Conservation (phyloP, 2,329 filamentous ascomycete species). For the Geoglossum cookeanum region DNA sequence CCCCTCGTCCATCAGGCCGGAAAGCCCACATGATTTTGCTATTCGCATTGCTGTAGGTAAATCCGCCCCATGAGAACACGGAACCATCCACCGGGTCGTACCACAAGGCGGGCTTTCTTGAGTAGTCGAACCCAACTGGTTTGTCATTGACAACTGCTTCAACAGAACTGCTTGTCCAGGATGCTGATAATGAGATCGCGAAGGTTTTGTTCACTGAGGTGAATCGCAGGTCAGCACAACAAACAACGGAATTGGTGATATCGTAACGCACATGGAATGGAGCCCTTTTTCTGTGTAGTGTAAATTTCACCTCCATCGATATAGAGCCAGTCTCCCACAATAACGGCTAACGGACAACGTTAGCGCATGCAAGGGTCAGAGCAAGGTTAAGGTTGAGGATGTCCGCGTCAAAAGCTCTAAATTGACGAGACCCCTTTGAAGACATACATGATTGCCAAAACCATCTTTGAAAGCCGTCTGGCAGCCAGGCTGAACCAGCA, state of each 20-base stretch:
- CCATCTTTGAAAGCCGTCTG: too few relatives aligned
- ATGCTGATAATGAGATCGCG: neutral
- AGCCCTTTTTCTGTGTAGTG: neutral
- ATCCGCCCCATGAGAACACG: slow-evolving; percentile 1
- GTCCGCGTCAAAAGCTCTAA: too few relatives aligned
- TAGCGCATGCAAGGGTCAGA: too few relatives aligned
- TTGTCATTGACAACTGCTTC: neutral
- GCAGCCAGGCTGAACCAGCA: too few relatives aligned
- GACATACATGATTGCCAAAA: too few relatives aligned
- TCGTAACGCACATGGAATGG: neutral
- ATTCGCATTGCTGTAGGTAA: neutral
- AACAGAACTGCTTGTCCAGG: neutral
- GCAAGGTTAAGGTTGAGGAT: too few relatives aligned
- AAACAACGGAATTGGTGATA: neutral
- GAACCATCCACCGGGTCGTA: neutral
- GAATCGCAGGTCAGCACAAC: neutral
- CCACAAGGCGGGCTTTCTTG: neutral
- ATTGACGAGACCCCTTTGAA: too few relatives aligned
- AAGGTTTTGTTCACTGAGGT: neutral
- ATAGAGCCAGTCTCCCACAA: slow-evolving; percentile 4
- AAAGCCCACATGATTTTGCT: neutral
- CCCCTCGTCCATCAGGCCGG: neutral
- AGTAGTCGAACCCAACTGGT: neutral
- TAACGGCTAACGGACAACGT: neutral
- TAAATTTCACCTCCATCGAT: slow-evolving; percentile 3